These are phyloP conservation scores for Pseudozyma thailandica DNA, from an alignment of 1,284 basidiomycete genomes.

Conservation along the genomic window DNA sequence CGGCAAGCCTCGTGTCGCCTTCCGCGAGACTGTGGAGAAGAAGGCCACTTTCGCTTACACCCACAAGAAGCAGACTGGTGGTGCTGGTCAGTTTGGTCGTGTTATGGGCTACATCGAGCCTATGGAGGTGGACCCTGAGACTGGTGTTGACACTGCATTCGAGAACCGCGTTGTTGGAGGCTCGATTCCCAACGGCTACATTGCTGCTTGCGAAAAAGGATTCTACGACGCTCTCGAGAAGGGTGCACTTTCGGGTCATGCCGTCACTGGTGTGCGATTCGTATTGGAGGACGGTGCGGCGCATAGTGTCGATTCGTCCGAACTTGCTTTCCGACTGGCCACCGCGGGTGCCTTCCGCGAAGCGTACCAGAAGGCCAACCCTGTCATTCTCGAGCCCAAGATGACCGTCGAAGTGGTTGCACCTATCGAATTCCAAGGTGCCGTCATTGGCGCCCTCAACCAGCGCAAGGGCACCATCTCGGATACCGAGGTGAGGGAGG, in stretches of 20 bases:
- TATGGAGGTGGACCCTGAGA: slow-evolving; percentile 82
- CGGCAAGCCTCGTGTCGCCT: slow-evolving; percentile 95
- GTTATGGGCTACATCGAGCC: slow-evolving; percentile 91
- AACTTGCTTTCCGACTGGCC: slow-evolving; percentile 91
- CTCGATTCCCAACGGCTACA: slow-evolving; percentile 88
- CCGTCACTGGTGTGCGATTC: slow-evolving; percentile 85
- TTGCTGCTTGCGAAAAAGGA: slow-evolving; percentile 96
- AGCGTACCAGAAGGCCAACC: slow-evolving; percentile 80
- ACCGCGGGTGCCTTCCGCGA: slow-evolving; percentile 93
- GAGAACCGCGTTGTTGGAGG: slow-evolving; percentile 91
- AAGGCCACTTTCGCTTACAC: slow-evolving; percentile 87
- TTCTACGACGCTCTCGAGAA: slow-evolving; percentile 95
- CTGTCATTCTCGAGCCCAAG: slow-evolving; percentile 92
- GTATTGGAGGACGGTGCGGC: slow-evolving; percentile 91
- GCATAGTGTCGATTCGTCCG: slow-evolving; percentile 96
- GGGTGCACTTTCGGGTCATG: slow-evolving; percentile 88
- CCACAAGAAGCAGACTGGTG: slow-evolving; percentile 98
- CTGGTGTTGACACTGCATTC: slow-evolving; percentile 86
- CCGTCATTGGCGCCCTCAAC: slow-evolving; percentile 94
- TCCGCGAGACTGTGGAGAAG: slow-evolving; percentile 91
- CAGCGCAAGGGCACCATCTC: slow-evolving; percentile 92
- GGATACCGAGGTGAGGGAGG: slow-evolving; percentile 95
- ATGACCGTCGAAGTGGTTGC: slow-evolving; percentile 99
- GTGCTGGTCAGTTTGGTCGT: slow-evolving; percentile 94
- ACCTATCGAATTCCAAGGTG: slow-evolving; percentile 95